These are phyloP conservation scores for Tillandsia fasciculata DNA, from an alignment of 176 grass and related monocot species.

Conservation along the genomic window DNA sequence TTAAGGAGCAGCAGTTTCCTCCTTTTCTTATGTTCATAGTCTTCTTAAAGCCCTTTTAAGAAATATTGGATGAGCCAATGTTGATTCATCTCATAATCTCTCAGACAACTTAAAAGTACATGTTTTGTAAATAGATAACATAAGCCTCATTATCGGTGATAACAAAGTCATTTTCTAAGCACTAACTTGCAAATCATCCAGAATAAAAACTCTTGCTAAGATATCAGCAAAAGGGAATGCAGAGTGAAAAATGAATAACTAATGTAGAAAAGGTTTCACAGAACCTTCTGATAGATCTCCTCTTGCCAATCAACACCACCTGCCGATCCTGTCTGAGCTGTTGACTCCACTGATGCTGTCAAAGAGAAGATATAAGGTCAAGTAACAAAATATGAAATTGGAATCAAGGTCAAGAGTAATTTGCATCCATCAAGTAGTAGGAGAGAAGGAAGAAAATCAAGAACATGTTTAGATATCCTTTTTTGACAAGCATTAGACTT, in stretches of 20 bases:
- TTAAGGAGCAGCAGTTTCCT: not conserved
- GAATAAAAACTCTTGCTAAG: not conserved
- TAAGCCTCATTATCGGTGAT: not conserved
- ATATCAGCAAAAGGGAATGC: conserved; percentile 11
- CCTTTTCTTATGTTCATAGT: not conserved
- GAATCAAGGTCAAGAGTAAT: conserved; percentile 5
- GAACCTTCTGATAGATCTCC: conserved; percentile 76
- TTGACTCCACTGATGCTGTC: conserved; percentile 62
- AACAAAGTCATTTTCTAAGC: not conserved
- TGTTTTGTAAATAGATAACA: not conserved
- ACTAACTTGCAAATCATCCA: not conserved
- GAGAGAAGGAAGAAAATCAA: no score
- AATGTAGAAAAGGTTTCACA: not conserved
- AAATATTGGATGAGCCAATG: not conserved
- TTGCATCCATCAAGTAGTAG: not conserved
- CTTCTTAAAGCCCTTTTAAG: not conserved
- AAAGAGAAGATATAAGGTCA: conserved; percentile 3
- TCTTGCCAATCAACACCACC: conserved; percentile 50
- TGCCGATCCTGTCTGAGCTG: conserved; percentile 55
- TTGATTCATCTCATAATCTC: not conserved
- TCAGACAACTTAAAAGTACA: not conserved
- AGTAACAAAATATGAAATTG: not conserved
- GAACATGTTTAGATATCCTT: no score
- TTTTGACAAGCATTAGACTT: no score
- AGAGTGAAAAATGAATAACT: conserved; percentile 5